A percentile compares a stretch with the other conserved stretches of the same genome.
Conservation (phyloP, 306 rosid species). For the Lathyrus aphaca region DNA sequence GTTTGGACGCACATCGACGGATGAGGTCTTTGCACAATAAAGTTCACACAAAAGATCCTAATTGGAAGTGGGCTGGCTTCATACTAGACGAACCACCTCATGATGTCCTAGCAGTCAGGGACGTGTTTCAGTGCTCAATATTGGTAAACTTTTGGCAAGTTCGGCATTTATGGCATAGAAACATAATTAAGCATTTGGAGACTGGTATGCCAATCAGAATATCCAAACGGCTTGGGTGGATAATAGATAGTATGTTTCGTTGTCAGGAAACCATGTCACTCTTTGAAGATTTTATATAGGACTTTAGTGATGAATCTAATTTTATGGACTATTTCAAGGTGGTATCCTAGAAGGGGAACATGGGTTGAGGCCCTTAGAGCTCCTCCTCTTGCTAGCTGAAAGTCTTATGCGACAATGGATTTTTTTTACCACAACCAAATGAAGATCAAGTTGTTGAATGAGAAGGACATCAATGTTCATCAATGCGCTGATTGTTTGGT, state of each 20-base stretch:
- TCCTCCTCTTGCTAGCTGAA: conserved; percentile 35
- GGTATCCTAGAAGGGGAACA: conserved; percentile 78
- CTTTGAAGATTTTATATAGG: conserved; percentile 73
- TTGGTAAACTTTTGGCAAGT: conserved; percentile 82
- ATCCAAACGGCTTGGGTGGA: conserved; percentile 60
- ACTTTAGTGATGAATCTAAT: conserved; percentile 65
- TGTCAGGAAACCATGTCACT: conserved; percentile 54
- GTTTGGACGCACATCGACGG: conserved; percentile 77
- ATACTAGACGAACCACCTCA: too few relatives aligned
- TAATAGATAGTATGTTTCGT: conserved; percentile 61
- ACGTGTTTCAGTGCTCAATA: conserved; percentile 78
- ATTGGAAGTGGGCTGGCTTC: too few relatives aligned
- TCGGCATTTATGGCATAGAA: conserved; percentile 44
- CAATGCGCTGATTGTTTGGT: conserved; percentile 76
- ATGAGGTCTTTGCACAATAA: conserved; percentile 95
- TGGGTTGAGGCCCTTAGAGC: conserved; percentile 68
- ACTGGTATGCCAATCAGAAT: conserved; percentile 66
- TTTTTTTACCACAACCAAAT: conserved; percentile 82
- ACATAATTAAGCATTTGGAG: conserved; percentile 54
- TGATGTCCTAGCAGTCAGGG: too few relatives aligned
- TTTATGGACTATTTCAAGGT: conserved; percentile 88
- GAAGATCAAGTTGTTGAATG: conserved; percentile 74
- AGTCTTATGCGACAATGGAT: conserved; percentile 80
- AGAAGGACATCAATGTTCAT: conserved; percentile 62
- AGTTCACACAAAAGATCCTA: too few relatives aligned